Percentiles rank a stretch among this genome's conserved stretches.
Conservation (phyloP, 768 basidiomycete genomes). For the Pleurotus platypus region DNA sequence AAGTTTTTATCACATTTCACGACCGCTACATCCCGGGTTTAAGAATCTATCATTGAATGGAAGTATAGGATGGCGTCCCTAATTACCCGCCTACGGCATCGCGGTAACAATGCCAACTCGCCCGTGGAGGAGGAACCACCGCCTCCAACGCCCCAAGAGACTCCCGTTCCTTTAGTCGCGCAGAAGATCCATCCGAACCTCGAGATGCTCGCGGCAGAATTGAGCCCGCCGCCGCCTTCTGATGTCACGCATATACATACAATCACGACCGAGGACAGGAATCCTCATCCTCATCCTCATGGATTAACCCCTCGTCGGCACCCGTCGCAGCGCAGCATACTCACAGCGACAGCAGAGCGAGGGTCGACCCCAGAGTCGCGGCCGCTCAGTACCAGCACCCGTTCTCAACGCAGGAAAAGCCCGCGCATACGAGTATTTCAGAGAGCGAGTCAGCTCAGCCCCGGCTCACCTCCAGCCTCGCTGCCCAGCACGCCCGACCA, state of each 20-base stretch:
- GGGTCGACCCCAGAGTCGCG: not conserved
- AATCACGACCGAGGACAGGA: not conserved
- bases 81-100: not conserved
- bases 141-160: not conserved
- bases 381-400: not conserved
- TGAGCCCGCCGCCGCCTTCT: not conserved
- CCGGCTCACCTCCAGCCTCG: slow-evolving; percentile 3
- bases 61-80: too few relatives aligned
- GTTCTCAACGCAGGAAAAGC: not conserved
- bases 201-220: slow-evolving; percentile 24
- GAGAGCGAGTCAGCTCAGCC: slow-evolving; percentile 4
- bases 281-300: not conserved
- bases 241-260: not conserved
- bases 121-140: not conserved
- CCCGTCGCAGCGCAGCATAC: slow-evolving; percentile 5
- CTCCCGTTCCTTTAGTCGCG: slow-evolving; percentile 13
- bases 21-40: too few relatives aligned
- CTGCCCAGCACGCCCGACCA: not conserved
- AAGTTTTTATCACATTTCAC: too few relatives aligned
- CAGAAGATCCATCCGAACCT: slow-evolving; percentile 35
- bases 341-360: not conserved
- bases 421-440: not conserved
- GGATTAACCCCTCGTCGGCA: slow-evolving; percentile 9
- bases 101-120: not conserved
- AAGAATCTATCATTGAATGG: too few relatives aligned